Base-by-base conservation (phyloP, 768 basidiomycete genomes). In the Pilatotrama ljubarskyi region DNA sequence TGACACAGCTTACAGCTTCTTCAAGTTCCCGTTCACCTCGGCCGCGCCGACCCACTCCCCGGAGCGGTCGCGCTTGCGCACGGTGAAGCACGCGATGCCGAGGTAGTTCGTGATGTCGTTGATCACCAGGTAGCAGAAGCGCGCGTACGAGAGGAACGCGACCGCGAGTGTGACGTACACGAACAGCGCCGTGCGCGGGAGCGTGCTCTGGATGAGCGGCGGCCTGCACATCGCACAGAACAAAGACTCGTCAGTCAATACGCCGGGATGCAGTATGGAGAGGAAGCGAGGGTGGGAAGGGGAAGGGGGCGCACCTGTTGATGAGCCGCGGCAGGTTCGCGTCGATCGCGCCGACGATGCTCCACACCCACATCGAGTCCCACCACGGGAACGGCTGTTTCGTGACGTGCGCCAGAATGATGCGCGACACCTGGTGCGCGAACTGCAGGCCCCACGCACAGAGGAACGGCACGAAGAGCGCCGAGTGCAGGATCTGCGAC, bases 31-130 rank as follows among this genome's bases (percentile, higher is more conserved):
- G 47, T 60, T 64, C 14, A 62, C 58, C 36, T 64, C 69, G 6
- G 64, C 56, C 14, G 75, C 73, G 36, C 73, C 65, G 52, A 73
- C 71, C 90, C 90, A 91, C 17, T 80, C 75, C 11, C 90, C 89
- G 46, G 81, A 72, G 37, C 76, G 76, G 64, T 93, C 92, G 81
- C 85, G 91, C 77, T 91, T 95, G 55, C 87, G 80, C 44, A 97
- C 94, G 15, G 91, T 93, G 69, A 97, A 94, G 76, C 94, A 98
- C 1, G 93, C 96, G 66, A 97, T 93, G 13, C 96, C 96, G 62
- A 96, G 82, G 74, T 88, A 89, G 60, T 94, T 84, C 57, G 93
- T 96, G 74, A 98, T 93, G 64, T 95, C 90, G 60, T 73, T 75
- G 66, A 95, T 93, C 55, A 95, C 93, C n/a, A 88, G 77, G 26